These are phyloP conservation scores for Mesembryanthemum crystallinum DNA, from an alignment of 148 eudicot species.

Conservation along the genomic window DNA sequence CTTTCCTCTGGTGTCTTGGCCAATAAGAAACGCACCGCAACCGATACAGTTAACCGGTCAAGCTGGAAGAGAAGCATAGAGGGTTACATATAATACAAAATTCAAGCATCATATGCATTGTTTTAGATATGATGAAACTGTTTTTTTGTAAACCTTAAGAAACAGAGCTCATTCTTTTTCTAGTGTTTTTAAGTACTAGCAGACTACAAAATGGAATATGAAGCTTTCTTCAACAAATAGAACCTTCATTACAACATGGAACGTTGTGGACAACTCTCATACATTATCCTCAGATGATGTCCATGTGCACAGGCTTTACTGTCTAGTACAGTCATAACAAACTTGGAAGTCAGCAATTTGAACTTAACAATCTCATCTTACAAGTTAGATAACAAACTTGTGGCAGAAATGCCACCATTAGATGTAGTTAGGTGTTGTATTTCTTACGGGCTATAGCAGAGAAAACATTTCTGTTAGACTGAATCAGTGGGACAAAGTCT, in stretches of 20 bases:
- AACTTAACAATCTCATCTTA: too few species aligned
- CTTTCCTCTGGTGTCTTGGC: slow-evolving; percentile 95
- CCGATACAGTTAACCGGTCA: slow-evolving; percentile 65
- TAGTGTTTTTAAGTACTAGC: neutral
- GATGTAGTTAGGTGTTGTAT: too few species aligned
- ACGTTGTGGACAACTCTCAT: too few species aligned
- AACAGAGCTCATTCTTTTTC: neutral
- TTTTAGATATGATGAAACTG: neutral
- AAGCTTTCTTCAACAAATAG: neutral
- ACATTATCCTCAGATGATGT: too few species aligned
- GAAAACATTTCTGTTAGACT: neutral
- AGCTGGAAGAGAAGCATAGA: slow-evolving; percentile 16
- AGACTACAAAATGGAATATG: neutral
- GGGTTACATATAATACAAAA: neutral
- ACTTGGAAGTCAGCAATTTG: too few species aligned
- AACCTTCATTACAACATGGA: too few species aligned
- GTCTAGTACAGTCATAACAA: too few species aligned
- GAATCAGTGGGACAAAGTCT: neutral
- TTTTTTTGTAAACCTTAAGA: neutral
- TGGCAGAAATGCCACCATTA: too few species aligned
- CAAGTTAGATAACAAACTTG: too few species aligned
- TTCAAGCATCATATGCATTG: neutral
- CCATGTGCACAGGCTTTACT: too few species aligned
- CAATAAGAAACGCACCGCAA: slow-evolving; percentile 73
- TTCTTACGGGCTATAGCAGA: too few species aligned